These are phyloP conservation scores for Yamadazyma endophytica DNA, from an alignment of 805 yeast species.

Conservation along the genomic window DNA sequence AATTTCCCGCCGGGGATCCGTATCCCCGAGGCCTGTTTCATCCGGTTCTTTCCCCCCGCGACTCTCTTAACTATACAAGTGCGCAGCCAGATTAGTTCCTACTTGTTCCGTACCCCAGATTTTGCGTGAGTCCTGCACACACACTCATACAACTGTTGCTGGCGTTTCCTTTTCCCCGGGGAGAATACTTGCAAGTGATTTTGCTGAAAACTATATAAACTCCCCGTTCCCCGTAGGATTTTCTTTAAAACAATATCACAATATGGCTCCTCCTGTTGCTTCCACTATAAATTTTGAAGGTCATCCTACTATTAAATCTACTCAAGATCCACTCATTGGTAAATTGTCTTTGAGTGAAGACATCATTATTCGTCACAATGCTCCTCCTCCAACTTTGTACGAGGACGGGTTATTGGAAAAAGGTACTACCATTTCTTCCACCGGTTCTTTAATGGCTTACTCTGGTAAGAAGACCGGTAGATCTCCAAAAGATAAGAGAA, in stretches of 20 bases:
- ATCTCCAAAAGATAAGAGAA: constrained; percentile 97
- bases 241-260: no score
- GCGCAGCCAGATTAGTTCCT: no score
- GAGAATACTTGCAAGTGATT: no score
- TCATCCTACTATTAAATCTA: constrained; percentile 36
- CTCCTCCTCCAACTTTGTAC: constrained; percentile 87
- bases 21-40: no score
- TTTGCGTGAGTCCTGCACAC: neutral
- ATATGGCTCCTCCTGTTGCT: constrained; percentile 44
- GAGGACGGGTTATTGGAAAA: constrained; percentile 91
- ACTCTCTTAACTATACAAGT: no score
- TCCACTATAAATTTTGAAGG: constrained; percentile 38
- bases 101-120: no score
- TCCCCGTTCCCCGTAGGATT: constrained; percentile 2
- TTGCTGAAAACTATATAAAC: constrained; percentile 12
- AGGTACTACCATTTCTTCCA: constrained; percentile 85
- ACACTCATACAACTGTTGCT: neutral
- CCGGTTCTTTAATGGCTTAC: constrained; percentile 94
- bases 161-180: constrained; percentile 11
- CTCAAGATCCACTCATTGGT: constrained; percentile 38
- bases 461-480: constrained; percentile 97
- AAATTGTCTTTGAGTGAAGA: constrained; percentile 52
- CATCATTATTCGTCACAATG: constrained; percentile 77
- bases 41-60: no score
- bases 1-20: no score